Evolutionary conservation across 2,329 filamentous ascomycete species (phyloP), one percentile per base, ranked within the genome.

Genomic region (Alternaria arbusti): DNA sequence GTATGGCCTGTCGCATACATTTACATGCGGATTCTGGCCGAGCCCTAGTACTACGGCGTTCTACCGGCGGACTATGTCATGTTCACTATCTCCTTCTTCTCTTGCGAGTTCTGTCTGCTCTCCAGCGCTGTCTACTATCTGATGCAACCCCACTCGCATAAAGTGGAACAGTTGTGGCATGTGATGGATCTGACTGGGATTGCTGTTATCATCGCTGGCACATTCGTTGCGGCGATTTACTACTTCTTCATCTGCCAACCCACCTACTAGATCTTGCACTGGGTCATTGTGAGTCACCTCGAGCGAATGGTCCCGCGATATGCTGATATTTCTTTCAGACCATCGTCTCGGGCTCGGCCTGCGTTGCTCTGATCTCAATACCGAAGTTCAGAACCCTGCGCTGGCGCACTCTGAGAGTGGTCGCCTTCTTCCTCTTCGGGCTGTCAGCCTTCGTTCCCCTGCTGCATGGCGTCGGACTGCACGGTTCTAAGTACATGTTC

Each of bases 291-390:
- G 32, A n/a, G 32, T 5, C 8, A 3, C 2, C 0, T 10, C 10
- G 25, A 26, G 25, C 1, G 8, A 10, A 26, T 9, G 2, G 1
- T 26, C 3, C 8, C 8, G 15, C 4, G 0, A n/a, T n/a, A 9
- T 10, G 8, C 32, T 36, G 15, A 36, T 36, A 9, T 4, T 2
- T 9, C 9, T 15, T 5, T 4, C 15, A 36, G 32, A 36, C 32
- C 7, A n/a, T 36, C 0, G 32, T 36, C 7, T 36, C 32, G 2
- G 32, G 32, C 15, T 36, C 32, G 32, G 32, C 32, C 15, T n/a
- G 32, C 15, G 32, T 36, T 10, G 32, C 15, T 36, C 4, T 36
- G 15, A 36, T 36, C 15, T 36, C 32, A 4, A 36, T 36, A n/a
- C 32, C 32, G 0, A 36, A 36, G 15, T 36, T 36, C 15, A 36